Evolutionary conservation across 805 yeast genomes (phyloP).

Genomic region (Pichia rugopelliculosa): DNA sequence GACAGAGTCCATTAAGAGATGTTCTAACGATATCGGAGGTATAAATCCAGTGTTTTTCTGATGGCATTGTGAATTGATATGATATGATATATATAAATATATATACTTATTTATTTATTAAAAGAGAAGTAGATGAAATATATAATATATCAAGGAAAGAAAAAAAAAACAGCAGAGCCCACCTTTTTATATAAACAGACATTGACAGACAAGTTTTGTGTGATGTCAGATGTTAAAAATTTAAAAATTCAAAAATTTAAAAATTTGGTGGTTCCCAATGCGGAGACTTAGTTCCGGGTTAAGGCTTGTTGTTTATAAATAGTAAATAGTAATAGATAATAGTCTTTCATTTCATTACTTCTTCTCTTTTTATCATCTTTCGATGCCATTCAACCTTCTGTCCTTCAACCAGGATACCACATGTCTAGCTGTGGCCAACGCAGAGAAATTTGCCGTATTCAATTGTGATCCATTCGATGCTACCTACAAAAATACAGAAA

Average conservation of each 20-base stretch:
- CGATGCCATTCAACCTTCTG: not conserved
- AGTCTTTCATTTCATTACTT: too few species aligned
- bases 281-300: not conserved
- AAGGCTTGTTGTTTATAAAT: too few species aligned
- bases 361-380: too few species aligned
- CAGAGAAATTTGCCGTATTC: slow-evolving; percentile 53
- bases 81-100: too few species aligned
- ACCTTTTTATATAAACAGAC: not conserved
- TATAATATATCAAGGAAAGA: too few species aligned
- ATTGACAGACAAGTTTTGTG: too few species aligned
- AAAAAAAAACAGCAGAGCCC: not conserved
- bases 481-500: slow-evolving; percentile 29
- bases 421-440: not conserved
- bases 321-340: too few species aligned
- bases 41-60: slow-evolving; percentile 12
- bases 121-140: too few species aligned
- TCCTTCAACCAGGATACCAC: not conserved
- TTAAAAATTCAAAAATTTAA: too few species aligned
- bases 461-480: slow-evolving; percentile 85
- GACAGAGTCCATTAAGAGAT: slow-evolving; percentile 9
- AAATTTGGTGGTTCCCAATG: too few species aligned
- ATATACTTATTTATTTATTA: too few species aligned
- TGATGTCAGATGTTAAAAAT: not conserved
- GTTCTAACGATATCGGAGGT: slow-evolving; percentile 8
- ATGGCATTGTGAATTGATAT: slow-evolving; percentile 6